A percentile compares a stretch with the other conserved stretches of the same genome.
phyloP scores from a whole-genome alignment of 2,329 filamentous ascomycete genomes.

The Dendryphion nanum region DNA sequence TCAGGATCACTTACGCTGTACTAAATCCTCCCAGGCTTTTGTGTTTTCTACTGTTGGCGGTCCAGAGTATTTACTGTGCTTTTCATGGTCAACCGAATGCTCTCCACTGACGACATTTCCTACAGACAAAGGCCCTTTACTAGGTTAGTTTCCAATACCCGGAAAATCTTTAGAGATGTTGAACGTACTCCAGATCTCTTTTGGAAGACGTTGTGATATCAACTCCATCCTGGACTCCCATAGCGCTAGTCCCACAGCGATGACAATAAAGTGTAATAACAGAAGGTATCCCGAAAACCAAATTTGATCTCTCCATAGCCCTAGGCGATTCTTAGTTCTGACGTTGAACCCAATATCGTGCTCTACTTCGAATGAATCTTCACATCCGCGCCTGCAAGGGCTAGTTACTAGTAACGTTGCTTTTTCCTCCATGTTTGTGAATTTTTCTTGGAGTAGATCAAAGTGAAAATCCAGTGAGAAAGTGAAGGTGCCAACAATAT shows the following conservation, averaged over 20 bases:
- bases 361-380: no score
- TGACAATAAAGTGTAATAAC: not conserved
- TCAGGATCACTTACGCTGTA: not conserved
- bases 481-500: no score
- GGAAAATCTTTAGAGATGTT: no score
- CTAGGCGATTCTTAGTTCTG: no score
- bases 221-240: not conserved
- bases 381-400: no score
- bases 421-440: no score
- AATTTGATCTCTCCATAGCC: no score
- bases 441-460: no score
- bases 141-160: no score
- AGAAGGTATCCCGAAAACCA: not conserved
- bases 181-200: not conserved
- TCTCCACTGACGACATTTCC: not conserved
- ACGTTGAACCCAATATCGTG: no score
- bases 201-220: not conserved
- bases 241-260: not conserved
- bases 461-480: no score
- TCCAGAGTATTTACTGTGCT: not conserved
- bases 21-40: not conserved
- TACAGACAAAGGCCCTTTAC: not conserved
- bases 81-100: not conserved
- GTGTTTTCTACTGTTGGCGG: not conserved
- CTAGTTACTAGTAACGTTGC: no score